Conservation (phyloP, 257 asterid genomes). For the Eustoma russellianum region DNA sequence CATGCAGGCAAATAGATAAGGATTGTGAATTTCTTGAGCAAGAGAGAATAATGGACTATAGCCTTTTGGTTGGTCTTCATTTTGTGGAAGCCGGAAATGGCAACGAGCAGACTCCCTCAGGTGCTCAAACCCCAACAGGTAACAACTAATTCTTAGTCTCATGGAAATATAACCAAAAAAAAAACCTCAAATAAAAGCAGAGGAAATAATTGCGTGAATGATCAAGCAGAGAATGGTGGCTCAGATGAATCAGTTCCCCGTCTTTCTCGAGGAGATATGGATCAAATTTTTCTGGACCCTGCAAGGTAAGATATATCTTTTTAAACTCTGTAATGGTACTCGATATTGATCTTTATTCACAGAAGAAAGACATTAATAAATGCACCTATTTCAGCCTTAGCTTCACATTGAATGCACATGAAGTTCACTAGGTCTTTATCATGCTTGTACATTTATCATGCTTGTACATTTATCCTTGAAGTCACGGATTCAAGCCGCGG, state of each 20-base stretch:
- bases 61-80: constrained; percentile 37
- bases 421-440: too few species aligned
- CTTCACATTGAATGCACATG: too few species aligned
- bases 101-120: constrained; percentile 17
- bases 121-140: constrained; percentile 27
- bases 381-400: too few species aligned
- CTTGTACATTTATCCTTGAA: too few species aligned
- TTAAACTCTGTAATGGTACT: background rate
- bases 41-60: constrained; percentile 39
- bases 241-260: constrained; percentile 57
- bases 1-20: constrained; percentile 35
- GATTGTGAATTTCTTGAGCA: constrained; percentile 36
- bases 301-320: constrained; percentile 47
- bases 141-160: background rate
- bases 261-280: constrained; percentile 62
- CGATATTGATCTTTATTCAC: too few species aligned
- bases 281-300: constrained; percentile 67
- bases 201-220: background rate
- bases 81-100: constrained; percentile 20
- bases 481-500: too few species aligned
- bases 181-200: constrained; percentile 1
- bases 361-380: too few species aligned
- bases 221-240: constrained; percentile 42
- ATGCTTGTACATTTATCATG: too few species aligned
- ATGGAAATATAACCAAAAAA: too few species aligned